Evolutionary conservation across 1,284 basidiomycete genomes (phyloP), one percentile per base, ranked within the genome.

Genomic region (Pseudozyma flocculosa): DNA sequence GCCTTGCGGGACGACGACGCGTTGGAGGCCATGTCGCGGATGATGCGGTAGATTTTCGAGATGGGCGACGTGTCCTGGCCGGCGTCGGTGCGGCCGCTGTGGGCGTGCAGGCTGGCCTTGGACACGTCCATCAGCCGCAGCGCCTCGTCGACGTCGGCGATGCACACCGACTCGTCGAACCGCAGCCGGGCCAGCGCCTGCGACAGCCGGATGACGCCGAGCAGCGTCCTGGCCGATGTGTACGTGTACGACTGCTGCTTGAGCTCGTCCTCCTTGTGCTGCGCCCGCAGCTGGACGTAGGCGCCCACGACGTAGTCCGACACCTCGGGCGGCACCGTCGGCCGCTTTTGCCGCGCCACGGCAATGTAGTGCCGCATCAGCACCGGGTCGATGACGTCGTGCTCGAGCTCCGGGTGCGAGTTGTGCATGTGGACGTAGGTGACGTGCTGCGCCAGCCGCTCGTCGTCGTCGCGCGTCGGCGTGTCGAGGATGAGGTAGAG

Each of bases 341-440:
- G 95, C 22, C 94, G 86, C 61, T 87, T 86, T 73, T 87, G 85
- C 24, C 95, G 87, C n/a, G 94, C 94, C 47, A 86, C 83, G 9
- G 93, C 94, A 70, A 99, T 97, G 79, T 95, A 98, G 77, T 97
- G 92, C 61, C 92, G 87, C 87, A 99, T 92, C 51, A 95, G 80
- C 14, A 83, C 82, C 5, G 93, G 92, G 43, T 90, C 87, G 45
- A 98, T 84, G 13, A 91, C 85, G 58, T 84, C 82, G 53, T 73
- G 73, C 36, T 74, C 76, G 23, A 95, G 83, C 52, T 86, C 84
- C 0, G 95, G 95, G 73, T 95, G 93, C 14, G 82, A 82, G 57
- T 88, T 92, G 81, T 91, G 84, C 95, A 98, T 98, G 79, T 99
- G 95, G 17, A 99, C 95, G 74, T 92, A 88, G 0, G 95, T 95